These are phyloP conservation scores for Triticum aestivum DNA, from an alignment of 176 grass and related monocot genomes.

Conservation along the genomic window DNA sequence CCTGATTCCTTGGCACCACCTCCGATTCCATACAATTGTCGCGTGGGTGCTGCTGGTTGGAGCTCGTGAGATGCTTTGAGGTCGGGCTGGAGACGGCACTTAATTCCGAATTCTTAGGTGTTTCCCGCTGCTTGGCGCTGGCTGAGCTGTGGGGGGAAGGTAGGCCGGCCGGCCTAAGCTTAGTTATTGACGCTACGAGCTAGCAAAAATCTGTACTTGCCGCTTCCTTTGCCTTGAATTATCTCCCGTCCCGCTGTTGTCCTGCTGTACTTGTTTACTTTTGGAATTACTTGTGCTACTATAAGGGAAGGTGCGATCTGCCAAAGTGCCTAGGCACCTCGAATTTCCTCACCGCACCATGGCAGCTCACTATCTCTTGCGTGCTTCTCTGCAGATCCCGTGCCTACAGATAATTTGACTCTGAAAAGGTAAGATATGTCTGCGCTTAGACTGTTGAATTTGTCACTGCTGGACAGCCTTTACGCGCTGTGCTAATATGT, in stretches of 20 bases:
- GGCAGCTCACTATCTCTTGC: not conserved
- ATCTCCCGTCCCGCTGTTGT: not conserved
- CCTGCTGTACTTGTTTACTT: not conserved
- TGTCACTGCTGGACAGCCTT: constrained; percentile 18
- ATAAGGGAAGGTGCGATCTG: not conserved
- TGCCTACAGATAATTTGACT: not conserved
- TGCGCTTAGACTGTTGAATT: constrained; percentile 6
- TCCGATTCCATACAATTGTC: not conserved
- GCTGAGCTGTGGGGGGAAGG: not conserved
- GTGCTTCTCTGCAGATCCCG: not conserved
- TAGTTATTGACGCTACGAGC: constrained; percentile 5
- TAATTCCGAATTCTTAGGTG: not conserved
- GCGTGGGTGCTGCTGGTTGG: not conserved
- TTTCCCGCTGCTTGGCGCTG: not conserved
- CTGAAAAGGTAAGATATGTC: not conserved
- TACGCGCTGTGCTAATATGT: constrained; percentile 3
- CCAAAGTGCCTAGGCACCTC: constrained; percentile 6
- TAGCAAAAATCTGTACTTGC: not conserved
- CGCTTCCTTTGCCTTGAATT: constrained; percentile 3
- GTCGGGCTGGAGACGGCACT: not conserved
- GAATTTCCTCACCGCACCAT: not conserved
- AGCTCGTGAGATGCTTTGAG: not conserved
- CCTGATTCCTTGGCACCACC: not conserved
- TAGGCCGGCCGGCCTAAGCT: not conserved
- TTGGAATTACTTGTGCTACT: not conserved